Evolutionary conservation across 345 rosid genomes (phyloP), one percentile per base, ranked within the genome.

Genomic region (Lepidium sativum): DNA sequence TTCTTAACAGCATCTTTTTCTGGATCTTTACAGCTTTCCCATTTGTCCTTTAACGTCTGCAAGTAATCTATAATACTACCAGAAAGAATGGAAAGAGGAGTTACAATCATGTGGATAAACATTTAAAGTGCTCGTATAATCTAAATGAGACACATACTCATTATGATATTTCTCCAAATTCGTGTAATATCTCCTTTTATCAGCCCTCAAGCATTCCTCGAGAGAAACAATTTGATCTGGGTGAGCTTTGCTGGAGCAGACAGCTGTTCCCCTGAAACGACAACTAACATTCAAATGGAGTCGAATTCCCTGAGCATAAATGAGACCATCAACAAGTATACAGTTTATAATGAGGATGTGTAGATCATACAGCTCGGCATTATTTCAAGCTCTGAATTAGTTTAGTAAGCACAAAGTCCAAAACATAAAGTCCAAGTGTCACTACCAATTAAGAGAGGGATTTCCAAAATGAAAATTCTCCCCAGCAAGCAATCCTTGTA

Each of bases 381-480:
- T 37, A 35, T 16, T 12, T 53, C 14, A 73, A 27, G 63, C 62
- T 45, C 53, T 18, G 16, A 0, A 40, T 21, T 56, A 38, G 44
- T 54, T 37, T 48, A 55, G n/a, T n/a, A 44, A 37, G 16, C 23
- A 54, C 54, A 64, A 31, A 49, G 54, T 33, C 18, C 20, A 45
- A 9, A 68, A 40, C 5, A 13, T 48, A 56, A 27, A 44, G 38
- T 23, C 18, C 33, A 71, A 27, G 34, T 29, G 57, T 50, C 54
- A 78, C 95, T 84, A 75, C 99, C 99, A 94, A 72, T 83, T 79
- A 60, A 80, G 75, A 54, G 67, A 79, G 70, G 91, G 96, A 77
- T 84, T 94, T 67, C 96, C 96, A 62, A 90, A 90, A 71, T 85
- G 86, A 39, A 90, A 81, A 81, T 85, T 85, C 16, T 88, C 86